phyloP scores from a whole-genome alignment of 768 basidiomycete genomes.

The Mycena olivaceomarginata region DNA sequence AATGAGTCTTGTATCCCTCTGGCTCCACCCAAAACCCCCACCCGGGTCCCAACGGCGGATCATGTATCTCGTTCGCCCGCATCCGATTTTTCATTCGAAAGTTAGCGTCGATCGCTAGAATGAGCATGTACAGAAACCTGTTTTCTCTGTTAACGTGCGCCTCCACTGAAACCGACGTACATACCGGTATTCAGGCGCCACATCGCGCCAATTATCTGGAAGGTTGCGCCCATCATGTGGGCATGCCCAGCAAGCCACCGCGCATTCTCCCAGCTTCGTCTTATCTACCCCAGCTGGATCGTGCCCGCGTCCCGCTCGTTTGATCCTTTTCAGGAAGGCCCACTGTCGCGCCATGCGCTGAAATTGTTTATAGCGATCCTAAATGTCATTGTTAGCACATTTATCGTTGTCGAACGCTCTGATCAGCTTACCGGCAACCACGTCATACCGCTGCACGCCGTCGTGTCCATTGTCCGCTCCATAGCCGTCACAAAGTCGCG shows the following conservation, averaged over 20 bases:
- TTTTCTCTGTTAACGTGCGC: too few relatives aligned
- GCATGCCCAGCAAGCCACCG: conserved; percentile 11
- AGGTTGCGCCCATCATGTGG: conserved; percentile 43
- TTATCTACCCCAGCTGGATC: conserved; percentile 22
- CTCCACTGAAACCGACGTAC: not conserved
- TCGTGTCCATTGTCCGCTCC: conserved; percentile 11
- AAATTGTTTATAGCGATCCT: conserved; percentile 26
- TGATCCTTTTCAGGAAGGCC: not conserved
- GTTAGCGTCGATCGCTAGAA: conserved; percentile 25
- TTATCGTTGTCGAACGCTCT: not conserved
- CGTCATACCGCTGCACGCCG: not conserved
- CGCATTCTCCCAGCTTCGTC: conserved; percentile 19
- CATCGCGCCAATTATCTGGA: conserved; percentile 36
- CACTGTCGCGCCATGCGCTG: conserved; percentile 11
- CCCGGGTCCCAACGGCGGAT: conserved; percentile 39
- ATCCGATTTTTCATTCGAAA: conserved; percentile 32
- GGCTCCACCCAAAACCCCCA: not conserved
- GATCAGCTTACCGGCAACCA: not conserved
- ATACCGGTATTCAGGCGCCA: not conserved
- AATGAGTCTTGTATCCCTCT: conserved; percentile 23
- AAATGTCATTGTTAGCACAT: not conserved
- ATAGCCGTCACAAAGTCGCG: conserved; percentile 1
- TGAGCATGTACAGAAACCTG: conserved; percentile 35
- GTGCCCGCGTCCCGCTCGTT: conserved; percentile 9
- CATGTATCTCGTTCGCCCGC: conserved; percentile 22